Evolutionary conservation across 2,329 filamentous ascomycete genomes (phyloP), one percentile per base, ranked within the genome.

Genomic region (Cordyceps tenuipes): DNA sequence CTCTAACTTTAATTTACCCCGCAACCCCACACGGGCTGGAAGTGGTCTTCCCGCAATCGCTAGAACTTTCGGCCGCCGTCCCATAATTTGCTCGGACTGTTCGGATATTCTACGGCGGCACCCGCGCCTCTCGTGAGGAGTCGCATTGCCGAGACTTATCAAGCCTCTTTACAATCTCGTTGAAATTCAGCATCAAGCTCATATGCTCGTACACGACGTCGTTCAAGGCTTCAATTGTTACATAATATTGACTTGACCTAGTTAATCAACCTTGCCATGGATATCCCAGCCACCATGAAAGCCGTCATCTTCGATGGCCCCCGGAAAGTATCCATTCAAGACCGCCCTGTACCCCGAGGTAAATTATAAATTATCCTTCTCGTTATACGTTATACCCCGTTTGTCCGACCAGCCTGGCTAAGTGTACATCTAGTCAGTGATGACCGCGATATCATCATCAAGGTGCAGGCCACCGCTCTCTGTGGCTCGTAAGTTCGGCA

Each of bases 301-400:
- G 91, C 91, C 34, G 90, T 97, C 34, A 83, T 96, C 59, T 95
- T 96, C 76, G 87, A 93, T 63, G 90, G 88, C 2, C 87, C 89
- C 4, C 80, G 82, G 68, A 85, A 89, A 68, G 81, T 96, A 59
- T 86, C 82, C 0, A 75, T 97, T 59, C 88, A 96, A 74, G 84
- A 94, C 62, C 82, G 90, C 21, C 91, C 91, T 0, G 80, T 93
- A 13, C 92, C 92, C 1, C 82, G 83, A 65, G 80, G 80, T 72
- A 66, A 58, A 64, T 51, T 46, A n/a, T 72, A 66, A 58, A 64
- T 51, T 46, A n/a, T 26, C n/a, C 23, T 26, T 51, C n/a, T 41
- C 13, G 39, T 60, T 36, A 36, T 36, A 36, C 13, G 39, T 60
- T 36, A 36, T 36, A 36, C 34, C 5, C 34, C 34, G 34, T 13